These are phyloP conservation scores for Aspergillus carbonarius DNA, from an alignment of 2,329 filamentous ascomycete genomes.

Conservation along the genomic window DNA sequence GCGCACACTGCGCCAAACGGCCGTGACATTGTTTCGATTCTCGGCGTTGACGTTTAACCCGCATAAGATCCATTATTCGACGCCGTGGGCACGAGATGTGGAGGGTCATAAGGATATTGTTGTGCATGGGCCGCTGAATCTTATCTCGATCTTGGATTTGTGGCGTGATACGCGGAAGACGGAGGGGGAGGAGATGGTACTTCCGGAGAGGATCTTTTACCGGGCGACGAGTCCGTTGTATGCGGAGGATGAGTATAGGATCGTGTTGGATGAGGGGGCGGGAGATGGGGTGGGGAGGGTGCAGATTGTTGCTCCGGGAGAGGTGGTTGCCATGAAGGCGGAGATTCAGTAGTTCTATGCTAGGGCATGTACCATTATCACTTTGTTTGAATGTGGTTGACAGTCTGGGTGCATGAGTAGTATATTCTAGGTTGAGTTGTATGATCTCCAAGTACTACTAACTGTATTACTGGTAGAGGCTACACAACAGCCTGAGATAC, in stretches of 20 bases:
- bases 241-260: constrained; percentile 48
- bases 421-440: no score
- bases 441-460: no score
- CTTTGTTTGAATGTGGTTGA: not conserved
- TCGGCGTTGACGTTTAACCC: constrained; percentile 47
- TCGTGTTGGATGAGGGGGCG: constrained; percentile 41
- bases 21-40: constrained; percentile 45
- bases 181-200: constrained; percentile 21
- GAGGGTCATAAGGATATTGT: constrained; percentile 46
- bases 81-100: constrained; percentile 44
- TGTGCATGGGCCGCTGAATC: constrained; percentile 46
- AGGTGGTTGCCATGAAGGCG: constrained; percentile 40
- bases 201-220: constrained; percentile 48
- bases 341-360: constrained; percentile 25
- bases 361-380: not conserved
- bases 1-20: constrained; percentile 37
- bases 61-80: constrained; percentile 47
- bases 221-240: constrained; percentile 52
- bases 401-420: not conserved
- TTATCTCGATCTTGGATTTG: constrained; percentile 45
- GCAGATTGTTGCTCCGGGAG: constrained; percentile 34
- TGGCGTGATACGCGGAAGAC: constrained; percentile 41
- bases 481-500: no score
- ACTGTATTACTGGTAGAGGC: not conserved
- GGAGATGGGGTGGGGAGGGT: constrained; percentile 30